phyloP scores from a whole-genome alignment of 495 filamentous ascomycete genomes.

The Penicillium manginii region DNA sequence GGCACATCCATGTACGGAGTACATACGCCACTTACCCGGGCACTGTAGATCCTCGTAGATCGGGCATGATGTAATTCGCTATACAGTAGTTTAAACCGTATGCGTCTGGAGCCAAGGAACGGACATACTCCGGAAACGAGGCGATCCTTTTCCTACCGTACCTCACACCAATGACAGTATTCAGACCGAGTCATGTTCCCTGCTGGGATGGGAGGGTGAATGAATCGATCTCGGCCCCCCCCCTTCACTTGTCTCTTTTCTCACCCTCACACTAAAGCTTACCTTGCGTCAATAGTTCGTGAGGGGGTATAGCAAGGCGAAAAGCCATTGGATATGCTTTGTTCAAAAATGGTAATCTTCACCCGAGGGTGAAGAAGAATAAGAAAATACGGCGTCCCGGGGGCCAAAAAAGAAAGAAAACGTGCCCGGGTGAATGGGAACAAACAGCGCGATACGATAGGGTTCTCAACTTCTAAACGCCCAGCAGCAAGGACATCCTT shows the following conservation, averaged over 20 bases:
- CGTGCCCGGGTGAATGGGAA: not conserved
- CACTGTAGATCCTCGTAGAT: constrained; percentile 3
- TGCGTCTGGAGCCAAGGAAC: not conserved
- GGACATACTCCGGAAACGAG: not conserved
- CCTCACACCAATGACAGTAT: not conserved
- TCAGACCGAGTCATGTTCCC: not conserved
- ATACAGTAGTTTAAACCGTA: constrained; percentile 1
- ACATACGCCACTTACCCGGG: constrained; percentile 1
- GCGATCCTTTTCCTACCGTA: not conserved
- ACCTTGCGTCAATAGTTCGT: constrained; percentile 23
- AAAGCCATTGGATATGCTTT: constrained; percentile 7
- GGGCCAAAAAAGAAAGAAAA: not conserved
- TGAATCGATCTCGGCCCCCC: not conserved
- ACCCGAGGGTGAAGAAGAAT: not conserved
- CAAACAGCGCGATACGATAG: not conserved
- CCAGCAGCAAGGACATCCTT: not conserved
- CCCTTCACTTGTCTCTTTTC: not conserved
- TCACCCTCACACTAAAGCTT: constrained; percentile 7
- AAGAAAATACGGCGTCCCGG: not conserved
- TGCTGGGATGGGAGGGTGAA: not conserved
- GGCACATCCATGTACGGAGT: not conserved
- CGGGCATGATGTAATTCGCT: constrained; percentile 1
- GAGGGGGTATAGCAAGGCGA: not conserved
- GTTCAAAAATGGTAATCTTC: not conserved
- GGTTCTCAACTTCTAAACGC: not conserved